A percentile compares a stretch with the other conserved stretches of the same genome.
Evolutionary conservation across 768 basidiomycete species (phyloP).

Genomic region (Sistotremastrum niveocremeum): DNA sequence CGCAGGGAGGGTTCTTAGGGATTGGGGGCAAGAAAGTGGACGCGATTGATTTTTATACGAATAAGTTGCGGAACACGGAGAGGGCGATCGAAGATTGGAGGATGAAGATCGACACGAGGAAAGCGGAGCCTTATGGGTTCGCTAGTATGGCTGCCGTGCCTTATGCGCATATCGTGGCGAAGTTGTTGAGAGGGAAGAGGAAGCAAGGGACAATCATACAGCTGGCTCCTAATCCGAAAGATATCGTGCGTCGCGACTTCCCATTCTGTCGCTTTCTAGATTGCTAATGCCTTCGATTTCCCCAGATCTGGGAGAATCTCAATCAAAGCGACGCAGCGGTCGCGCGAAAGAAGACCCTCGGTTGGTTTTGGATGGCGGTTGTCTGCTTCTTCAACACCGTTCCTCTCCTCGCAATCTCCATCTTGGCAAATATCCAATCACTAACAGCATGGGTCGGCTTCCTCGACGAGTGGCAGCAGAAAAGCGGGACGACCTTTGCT

Average conservation of each 20-base stretch:
- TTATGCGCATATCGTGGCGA: slow-evolving; percentile 78
- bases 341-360: slow-evolving; percentile 50
- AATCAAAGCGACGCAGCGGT: slow-evolving; percentile 56
- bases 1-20: slow-evolving; percentile 67
- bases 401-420: slow-evolving; percentile 79
- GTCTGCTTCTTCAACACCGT: slow-evolving; percentile 94
- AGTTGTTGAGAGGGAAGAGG: slow-evolving; percentile 49
- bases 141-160: slow-evolving; percentile 82
- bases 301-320: slow-evolving; percentile 84
- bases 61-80: slow-evolving; percentile 49
- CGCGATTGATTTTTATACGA: slow-evolving; percentile 89
- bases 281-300: not conserved
- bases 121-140: slow-evolving; percentile 84
- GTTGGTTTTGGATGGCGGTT: slow-evolving; percentile 62
- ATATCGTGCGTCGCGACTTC: slow-evolving; percentile 42
- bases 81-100: slow-evolving; percentile 62
- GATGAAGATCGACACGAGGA: slow-evolving; percentile 53
- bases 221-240: slow-evolving; percentile 81
- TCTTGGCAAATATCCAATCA: slow-evolving; percentile 80
- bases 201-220: slow-evolving; percentile 59
- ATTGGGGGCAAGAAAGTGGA: slow-evolving; percentile 78
- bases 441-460: slow-evolving; percentile 60
- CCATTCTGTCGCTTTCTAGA: not conserved
- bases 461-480: slow-evolving; percentile 53
- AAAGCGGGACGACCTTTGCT: slow-evolving; percentile 58